A percentile compares a stretch with the other conserved stretches of the same genome.
phyloP scores from a whole-genome alignment of 2,329 filamentous ascomycete genomes.

The Cordyceps cateniannulata region DNA sequence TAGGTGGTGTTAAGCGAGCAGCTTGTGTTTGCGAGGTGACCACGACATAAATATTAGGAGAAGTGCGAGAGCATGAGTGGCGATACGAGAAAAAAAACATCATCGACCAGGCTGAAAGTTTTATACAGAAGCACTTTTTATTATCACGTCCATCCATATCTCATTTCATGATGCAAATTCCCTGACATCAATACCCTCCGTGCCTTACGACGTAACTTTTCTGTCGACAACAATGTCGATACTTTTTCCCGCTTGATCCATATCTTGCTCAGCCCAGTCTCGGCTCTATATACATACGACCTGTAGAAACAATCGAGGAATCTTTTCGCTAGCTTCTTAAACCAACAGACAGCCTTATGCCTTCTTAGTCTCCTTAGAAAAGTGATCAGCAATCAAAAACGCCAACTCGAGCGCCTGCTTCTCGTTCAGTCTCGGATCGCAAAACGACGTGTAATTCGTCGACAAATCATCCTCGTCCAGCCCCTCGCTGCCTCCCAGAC shows the following conservation, averaged over 20 bases:
- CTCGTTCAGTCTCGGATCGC: conserved; percentile 91
- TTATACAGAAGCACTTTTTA: not conserved
- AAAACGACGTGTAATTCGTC: conserved; percentile 91
- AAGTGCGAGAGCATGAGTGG: not conserved
- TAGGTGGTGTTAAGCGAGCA: not conserved
- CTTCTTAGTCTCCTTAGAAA: conserved; percentile 32
- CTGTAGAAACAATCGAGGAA: not conserved
- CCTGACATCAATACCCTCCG: not conserved
- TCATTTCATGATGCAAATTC: not conserved
- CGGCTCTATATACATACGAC: conserved; percentile 4
- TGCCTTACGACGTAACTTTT: too few relatives aligned
- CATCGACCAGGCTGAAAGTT: too few relatives aligned
- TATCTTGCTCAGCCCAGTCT: conserved; percentile 7
- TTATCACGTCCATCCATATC: not conserved
- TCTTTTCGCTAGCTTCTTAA: not conserved
- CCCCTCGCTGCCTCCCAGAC: conserved; percentile 81
- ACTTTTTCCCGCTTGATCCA: not conserved
- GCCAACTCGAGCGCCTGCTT: conserved; percentile 95
- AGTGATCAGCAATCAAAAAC: conserved; percentile 86
- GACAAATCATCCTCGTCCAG: conserved; percentile 83
- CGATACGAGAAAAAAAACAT: not conserved
- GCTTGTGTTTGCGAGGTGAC: not conserved
- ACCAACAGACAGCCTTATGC: not conserved
- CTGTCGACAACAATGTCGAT: not conserved
- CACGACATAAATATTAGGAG: not conserved